These are phyloP conservation scores for Heterobasidion parviporum DNA, from an alignment of 1,284 basidiomycete genomes.

Conservation along the genomic window DNA sequence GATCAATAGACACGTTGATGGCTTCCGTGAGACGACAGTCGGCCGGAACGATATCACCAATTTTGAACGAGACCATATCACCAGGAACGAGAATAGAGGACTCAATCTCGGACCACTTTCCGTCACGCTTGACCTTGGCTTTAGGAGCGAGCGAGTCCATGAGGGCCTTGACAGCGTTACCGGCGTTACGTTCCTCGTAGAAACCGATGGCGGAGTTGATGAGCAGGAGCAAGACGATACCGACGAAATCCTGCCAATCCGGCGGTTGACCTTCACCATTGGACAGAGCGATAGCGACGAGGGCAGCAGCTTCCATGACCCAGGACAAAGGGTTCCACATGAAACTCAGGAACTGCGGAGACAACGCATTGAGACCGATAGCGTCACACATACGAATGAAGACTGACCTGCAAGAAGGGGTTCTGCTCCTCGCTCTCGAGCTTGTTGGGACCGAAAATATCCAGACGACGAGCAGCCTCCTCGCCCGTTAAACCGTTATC, in stretches of 20 bases:
- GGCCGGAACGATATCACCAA: conserved; percentile 94
- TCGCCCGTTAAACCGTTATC: conserved; percentile 72
- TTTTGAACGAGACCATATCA: conserved; percentile 94
- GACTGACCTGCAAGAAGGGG: conserved; percentile 66
- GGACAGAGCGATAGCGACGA: conserved; percentile 94
- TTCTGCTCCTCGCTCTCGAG: conserved; percentile 89
- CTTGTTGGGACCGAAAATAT: conserved; percentile 94
- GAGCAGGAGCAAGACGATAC: conserved; percentile 88
- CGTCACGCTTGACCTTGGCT: conserved; percentile 84
- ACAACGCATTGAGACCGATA: conserved; percentile 13
- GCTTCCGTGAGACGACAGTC: conserved; percentile 94
- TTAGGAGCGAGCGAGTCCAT: conserved; percentile 99
- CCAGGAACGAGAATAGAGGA: conserved; percentile 85
- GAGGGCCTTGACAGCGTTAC: conserved; percentile 97
- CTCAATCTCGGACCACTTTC: conserved; percentile 83
- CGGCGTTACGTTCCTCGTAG: conserved; percentile 95
- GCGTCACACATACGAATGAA: background rate
- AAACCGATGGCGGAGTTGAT: conserved; percentile 98
- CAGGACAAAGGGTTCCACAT: conserved; percentile 99
- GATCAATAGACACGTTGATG: conserved; percentile 94
- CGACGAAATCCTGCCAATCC: conserved; percentile 97
- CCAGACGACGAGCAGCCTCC: conserved; percentile 83
- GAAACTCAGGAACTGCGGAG: conserved; percentile 81
- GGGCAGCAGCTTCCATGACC: conserved; percentile 98
- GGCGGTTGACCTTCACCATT: conserved; percentile 85